Conservation (phyloP, 176 grass and related monocot species). For the Eragrostis curvula region DNA sequence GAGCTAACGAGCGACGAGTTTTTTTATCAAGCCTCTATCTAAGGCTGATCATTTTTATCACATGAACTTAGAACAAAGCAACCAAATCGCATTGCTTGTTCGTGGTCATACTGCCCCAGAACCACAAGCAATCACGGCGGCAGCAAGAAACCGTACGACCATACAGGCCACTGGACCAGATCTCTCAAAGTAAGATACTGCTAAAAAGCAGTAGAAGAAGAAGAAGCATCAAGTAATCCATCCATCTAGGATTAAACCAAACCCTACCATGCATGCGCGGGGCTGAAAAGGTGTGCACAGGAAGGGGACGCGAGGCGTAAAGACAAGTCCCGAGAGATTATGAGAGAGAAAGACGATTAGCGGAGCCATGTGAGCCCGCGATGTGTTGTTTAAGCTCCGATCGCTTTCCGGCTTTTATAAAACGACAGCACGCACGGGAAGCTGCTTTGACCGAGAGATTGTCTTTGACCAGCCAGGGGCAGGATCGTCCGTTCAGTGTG, state of each 20-base stretch:
- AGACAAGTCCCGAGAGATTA: slow-evolving; percentile 53
- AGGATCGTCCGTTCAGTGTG: slow-evolving; percentile 10
- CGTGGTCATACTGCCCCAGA: too few species aligned
- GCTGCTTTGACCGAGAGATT: slow-evolving; percentile 40
- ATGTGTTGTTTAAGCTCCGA: slow-evolving; percentile 17
- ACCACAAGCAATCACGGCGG: too few species aligned
- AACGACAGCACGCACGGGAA: slow-evolving; percentile 42
- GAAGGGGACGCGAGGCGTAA: slow-evolving; percentile 1
- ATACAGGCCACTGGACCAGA: slow-evolving; percentile 5
- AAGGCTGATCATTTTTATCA: too few species aligned
- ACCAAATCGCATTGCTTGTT: too few species aligned
- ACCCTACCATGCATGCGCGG: not conserved
- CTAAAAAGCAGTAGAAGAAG: slow-evolving; percentile 5
- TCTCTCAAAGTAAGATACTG: slow-evolving; percentile 3
- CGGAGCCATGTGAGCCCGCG: slow-evolving; percentile 33
- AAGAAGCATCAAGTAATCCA: slow-evolving; percentile 18
- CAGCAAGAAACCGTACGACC: slow-evolving; percentile 27
- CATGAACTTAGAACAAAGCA: too few species aligned
- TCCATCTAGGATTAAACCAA: not conserved
- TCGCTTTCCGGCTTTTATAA: slow-evolving; percentile 32
- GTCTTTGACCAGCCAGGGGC: slow-evolving; percentile 43
- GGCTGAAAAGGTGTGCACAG: slow-evolving; percentile 16
- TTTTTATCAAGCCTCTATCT: too few species aligned
- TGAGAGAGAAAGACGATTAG: slow-evolving; percentile 8
- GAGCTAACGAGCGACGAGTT: too few species aligned